These are phyloP conservation scores for Teratosphaeria gauchensis DNA, from an alignment of 2,329 filamentous ascomycete species.

Conservation along the genomic window DNA sequence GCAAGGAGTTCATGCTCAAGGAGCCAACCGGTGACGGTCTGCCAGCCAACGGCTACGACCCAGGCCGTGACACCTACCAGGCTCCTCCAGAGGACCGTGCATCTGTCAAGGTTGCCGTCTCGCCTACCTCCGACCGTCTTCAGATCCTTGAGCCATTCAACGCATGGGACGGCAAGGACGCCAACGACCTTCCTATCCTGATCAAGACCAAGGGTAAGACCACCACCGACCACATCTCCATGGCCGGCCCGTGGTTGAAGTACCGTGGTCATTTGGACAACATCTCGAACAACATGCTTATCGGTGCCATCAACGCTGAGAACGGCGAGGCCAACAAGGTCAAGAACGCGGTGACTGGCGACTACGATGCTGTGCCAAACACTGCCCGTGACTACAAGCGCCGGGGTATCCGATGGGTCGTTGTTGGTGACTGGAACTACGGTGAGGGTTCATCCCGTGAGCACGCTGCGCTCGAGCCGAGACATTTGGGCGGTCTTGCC, in stretches of 20 bases:
- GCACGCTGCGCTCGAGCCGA: conserved; percentile 94
- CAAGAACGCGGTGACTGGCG: conserved; percentile 76
- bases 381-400: conserved; percentile 98
- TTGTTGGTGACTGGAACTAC: conserved; percentile 99
- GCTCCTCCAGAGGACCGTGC: conserved; percentile 74
- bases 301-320: conserved; percentile 89
- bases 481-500: conserved; percentile 91
- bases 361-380: conserved; percentile 80
- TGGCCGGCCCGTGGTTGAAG: conserved; percentile 95
- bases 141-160: conserved; percentile 82
- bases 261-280: conserved; percentile 98
- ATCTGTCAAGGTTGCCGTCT: conserved; percentile 67
- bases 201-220: conserved; percentile 97
- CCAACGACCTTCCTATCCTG: conserved; percentile 71
- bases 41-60: conserved; percentile 74
- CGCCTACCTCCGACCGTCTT: conserved; percentile 84
- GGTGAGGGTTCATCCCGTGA: conserved; percentile 96
- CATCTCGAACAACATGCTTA: conserved; percentile 99
- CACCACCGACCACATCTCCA: conserved; percentile 93
- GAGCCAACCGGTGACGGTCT: conserved; percentile 73
- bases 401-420: conserved; percentile 92
- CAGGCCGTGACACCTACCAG: conserved; percentile 90
- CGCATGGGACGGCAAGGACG: conserved; percentile 88
- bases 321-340: conserved; percentile 98
- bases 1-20: conserved; percentile 87